Evolutionary conservation across 192 early-diverging fungal species (phyloP).

Genomic region (Spinellus fusiger): DNA sequence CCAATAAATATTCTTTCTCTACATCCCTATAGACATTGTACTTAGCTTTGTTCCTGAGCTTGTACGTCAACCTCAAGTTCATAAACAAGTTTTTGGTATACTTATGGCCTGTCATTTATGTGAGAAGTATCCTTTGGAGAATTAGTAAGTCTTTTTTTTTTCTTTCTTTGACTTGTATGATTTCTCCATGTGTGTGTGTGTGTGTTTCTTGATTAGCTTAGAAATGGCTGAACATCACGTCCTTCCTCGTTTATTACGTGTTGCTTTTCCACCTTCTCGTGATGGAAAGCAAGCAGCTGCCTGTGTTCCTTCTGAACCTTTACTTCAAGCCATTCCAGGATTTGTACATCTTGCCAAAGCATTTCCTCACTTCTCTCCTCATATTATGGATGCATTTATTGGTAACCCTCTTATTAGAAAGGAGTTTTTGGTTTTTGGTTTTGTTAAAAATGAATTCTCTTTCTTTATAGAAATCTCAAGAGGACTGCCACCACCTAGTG

Average conservation of each 20-base stretch:
- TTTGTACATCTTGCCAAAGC: conserved; percentile 23
- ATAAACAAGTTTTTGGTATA: conserved; percentile 46
- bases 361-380: conserved; percentile 23
- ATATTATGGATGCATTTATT: conserved; percentile 14
- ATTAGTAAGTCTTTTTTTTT: conserved; percentile 31
- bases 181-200: background rate
- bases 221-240: conserved; percentile 20
- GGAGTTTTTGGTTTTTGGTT: background rate
- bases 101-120: conserved; percentile 37
- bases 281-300: background rate
- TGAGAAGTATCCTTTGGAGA: conserved; percentile 47
- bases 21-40: conserved; percentile 32
- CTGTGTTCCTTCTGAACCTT: conserved; percentile 20
- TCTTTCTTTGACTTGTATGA: background rate
- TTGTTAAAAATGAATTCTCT: background rate
- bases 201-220: conserved; percentile 5
- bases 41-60: conserved; percentile 54
- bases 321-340: conserved; percentile 19
- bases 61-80: conserved; percentile 36
- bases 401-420: conserved; percentile 8
- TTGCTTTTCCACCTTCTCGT: conserved; percentile 16
- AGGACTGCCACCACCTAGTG: conserved; percentile 17
- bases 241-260: conserved; percentile 16
- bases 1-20: background rate
- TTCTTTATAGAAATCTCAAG: conserved; percentile 11